A percentile compares a stretch with the other conserved stretches of the same genome.
phyloP scores from a whole-genome alignment of 2,329 filamentous ascomycete genomes.

The Colletotrichum paranaense region DNA sequence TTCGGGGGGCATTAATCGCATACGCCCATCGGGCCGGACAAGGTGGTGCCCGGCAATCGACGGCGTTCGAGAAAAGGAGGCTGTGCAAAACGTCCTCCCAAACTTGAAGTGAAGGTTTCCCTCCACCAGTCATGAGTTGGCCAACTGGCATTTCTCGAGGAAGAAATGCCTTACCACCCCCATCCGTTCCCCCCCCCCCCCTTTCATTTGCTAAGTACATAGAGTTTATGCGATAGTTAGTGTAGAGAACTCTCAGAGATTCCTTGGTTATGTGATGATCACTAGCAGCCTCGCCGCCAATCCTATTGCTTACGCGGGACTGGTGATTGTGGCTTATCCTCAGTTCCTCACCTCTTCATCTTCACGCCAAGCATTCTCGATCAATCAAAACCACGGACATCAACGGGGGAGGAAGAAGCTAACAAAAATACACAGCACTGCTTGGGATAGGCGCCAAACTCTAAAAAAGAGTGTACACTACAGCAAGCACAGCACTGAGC shows the following conservation, averaged over 20 bases:
- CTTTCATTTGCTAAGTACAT: background rate
- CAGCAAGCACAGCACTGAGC: background rate
- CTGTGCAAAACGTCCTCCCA: constrained; percentile 21
- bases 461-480: background rate
- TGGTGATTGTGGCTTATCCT: background rate
- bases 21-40: background rate
- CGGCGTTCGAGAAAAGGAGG: constrained; percentile 18
- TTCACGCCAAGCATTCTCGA: background rate
- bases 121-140: constrained; percentile 12
- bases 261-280: background rate
- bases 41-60: constrained; percentile 15
- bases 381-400: background rate
- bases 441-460: background rate
- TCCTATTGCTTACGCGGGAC: background rate
- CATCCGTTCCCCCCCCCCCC: background rate
- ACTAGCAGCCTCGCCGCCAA: background rate
- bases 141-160: constrained; percentile 10
- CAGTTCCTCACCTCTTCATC: background rate
- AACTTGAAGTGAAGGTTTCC: background rate
- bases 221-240: too few species aligned
- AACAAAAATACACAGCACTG: background rate
- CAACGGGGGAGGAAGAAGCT: background rate
- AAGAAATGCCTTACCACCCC: background rate
- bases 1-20: constrained; percentile 12
- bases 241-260: background rate